Conservation (phyloP, 352 stramenopile species). For the Globisporangium takayamanum region DNA sequence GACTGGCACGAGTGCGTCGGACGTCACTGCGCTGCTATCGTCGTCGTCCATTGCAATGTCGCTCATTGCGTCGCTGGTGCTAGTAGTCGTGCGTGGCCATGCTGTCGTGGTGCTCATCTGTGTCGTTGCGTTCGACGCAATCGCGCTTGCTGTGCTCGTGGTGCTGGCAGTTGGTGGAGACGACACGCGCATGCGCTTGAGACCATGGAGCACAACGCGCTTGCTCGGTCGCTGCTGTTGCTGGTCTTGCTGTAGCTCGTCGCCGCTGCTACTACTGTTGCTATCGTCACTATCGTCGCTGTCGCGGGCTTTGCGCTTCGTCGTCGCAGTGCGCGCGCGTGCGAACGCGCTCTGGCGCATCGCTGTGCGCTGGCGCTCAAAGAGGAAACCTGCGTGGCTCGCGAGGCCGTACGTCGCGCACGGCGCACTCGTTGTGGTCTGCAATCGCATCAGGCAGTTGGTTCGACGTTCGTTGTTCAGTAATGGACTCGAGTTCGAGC, state of each 20-base stretch:
- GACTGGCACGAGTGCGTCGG: conserved; percentile 1
- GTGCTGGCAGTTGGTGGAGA: conserved; percentile 23
- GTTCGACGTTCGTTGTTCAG: not conserved
- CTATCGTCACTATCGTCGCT: conserved; percentile 13
- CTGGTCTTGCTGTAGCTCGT: conserved; percentile 7
- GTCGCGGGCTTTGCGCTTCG: conserved; percentile 37
- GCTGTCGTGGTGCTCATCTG: not conserved
- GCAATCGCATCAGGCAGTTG: conserved; percentile 7
- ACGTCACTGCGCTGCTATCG: not conserved
- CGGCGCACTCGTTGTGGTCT: conserved; percentile 9
- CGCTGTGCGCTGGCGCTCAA: conserved; percentile 30
- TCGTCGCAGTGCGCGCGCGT: conserved; percentile 20
- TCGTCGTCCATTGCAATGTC: conserved; percentile 21
- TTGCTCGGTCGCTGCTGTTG: conserved; percentile 11
- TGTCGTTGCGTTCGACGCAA: not conserved
- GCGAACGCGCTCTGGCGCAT: conserved; percentile 49
- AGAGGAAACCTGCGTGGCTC: conserved; percentile 30
- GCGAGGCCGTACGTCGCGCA: conserved; percentile 31
- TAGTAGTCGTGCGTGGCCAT: not conserved
- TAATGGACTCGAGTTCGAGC: not conserved
- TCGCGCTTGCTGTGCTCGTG: not conserved
- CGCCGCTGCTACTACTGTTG: not conserved
- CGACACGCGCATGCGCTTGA: conserved; percentile 69
- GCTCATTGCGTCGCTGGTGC: conserved; percentile 18
- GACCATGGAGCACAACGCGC: conserved; percentile 38